Conservation (phyloP, 352 stramenopile genomes). For the Phytophthora litchii region DNA sequence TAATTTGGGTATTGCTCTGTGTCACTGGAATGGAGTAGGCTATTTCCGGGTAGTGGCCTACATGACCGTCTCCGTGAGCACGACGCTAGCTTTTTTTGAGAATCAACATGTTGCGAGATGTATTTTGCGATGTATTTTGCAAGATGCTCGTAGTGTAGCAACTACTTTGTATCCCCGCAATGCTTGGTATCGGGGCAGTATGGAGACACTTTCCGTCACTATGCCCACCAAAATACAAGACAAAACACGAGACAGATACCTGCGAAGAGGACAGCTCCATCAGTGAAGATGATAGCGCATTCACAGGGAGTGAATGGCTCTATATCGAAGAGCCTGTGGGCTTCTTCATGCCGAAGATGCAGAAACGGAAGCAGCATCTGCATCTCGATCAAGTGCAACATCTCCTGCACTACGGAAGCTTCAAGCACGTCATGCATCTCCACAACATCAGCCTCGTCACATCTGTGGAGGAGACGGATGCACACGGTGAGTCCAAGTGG, state of each 20-base stretch:
- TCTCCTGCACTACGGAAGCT: conserved; percentile 62
- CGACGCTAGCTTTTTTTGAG: conserved; percentile 12
- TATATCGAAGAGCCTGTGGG: conserved; percentile 60
- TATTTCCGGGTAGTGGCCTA: conserved; percentile 14
- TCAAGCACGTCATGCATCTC: conserved; percentile 55
- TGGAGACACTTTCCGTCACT: conserved; percentile 11
- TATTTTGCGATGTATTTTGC: conserved; percentile 26
- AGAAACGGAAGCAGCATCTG: conserved; percentile 45
- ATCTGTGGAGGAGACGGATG: conserved; percentile 50
- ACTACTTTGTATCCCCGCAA: neutral
- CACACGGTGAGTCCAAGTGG: conserved; percentile 39
- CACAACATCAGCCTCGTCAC: conserved; percentile 69
- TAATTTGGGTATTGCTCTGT: neutral
- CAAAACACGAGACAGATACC: conserved; percentile 23
- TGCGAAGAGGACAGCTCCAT: conserved; percentile 22
- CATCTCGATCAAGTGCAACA: conserved; percentile 69
- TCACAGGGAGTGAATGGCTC: conserved; percentile 55
- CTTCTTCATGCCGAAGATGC: conserved; percentile 52
- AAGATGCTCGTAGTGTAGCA: conserved; percentile 21
- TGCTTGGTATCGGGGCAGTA: conserved; percentile 14
- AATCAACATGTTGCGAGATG: conserved; percentile 9
- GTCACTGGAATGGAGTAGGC: no score
- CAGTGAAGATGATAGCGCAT: conserved; percentile 19
- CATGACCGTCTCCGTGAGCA: neutral
- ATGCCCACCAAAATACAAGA: conserved; percentile 12